Evolutionary conservation across 805 yeast species (phyloP), one percentile per base, ranked within the genome.

Genomic region (Saccharomycopsis sp.): DNA sequence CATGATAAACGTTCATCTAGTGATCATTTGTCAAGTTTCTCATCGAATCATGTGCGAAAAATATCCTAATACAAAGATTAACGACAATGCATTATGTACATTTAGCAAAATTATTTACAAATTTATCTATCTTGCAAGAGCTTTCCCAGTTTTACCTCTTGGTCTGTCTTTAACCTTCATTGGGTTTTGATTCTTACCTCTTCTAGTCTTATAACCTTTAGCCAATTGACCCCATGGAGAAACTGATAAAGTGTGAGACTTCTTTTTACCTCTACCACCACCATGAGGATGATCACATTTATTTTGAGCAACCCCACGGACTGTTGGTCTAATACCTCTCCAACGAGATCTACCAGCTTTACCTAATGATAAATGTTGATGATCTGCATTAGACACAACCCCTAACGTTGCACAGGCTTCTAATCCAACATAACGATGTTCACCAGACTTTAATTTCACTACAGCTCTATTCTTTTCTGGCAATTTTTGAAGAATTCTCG

Each of bases 211-310:
- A 70, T 79, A 89, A 64, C 93, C 94, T 74, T 90, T 90, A 34
- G 90, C 82, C 59, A 84, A 65, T 50, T 81, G 81, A 58, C 98
- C 98, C 96, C 97, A 90, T 63, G 94, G 94, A 45, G 96, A 85
- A 71, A 84, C 86, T 16, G 97, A 85, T 48, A 84, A 74, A 70
- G 87, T 90, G 67, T 90, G 89, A 53, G 96, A 86, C 79, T 93
- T 93, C 50, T 95, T 85, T 66, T 93, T 93, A 77, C 98, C 98
- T 75, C 98, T 81, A 69, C 98, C 98, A 81, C 98, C 98, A 73
- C 98, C 98, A 59, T 87, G 89, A 53, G 98, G 98, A 71, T 93
- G 98, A 66, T 93, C 97, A 61, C 81, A 78, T 53, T 93, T 93
- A 68, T 93, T 93, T 96, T 86, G 87, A 40, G 98, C 97, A 56